Evolutionary conservation across 129 eudicot species (phyloP), one percentile per base, ranked within the genome.

Genomic region (Apium graveolens): DNA sequence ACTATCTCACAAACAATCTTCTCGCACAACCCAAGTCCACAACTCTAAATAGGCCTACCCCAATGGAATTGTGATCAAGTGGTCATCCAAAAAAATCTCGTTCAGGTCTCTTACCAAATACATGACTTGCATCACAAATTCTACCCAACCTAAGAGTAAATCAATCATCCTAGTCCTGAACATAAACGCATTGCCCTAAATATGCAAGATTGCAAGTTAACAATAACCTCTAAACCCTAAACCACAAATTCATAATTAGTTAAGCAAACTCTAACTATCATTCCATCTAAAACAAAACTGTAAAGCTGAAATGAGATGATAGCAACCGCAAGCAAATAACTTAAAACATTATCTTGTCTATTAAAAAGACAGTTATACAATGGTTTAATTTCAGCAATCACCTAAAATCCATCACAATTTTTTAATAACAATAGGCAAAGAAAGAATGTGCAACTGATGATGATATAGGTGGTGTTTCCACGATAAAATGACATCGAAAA

Each of bases 391-490:
- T 7, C 2, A 24, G 7, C 63, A 55, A 21, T 21, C 29, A 57
- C 2, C 13, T 8, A n/a, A 24, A 55, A 21, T 51, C 2, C 9
- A 51, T 21, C 31, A 55, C 31, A 55, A 24, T 24, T 53, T 24
- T 13, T 55, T 55, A 55, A 8, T 2, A 55, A n/a, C 8, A 2
- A 5, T 24, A 55, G 7, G 2, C 14, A 57, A 57, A 8, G 1
- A n/a, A 57, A 3, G 11, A 49, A 51, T 51, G 27, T 21, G 26
- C 0, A 51, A 6, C 11, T 1, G 21, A 45, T 1, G 31, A 24
- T n/a, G 16, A 42, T 72, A 43, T 85, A 38, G 46, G 86, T 51
- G 86, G 89, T 51, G 84, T 86, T 86, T 86, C 86, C 89, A 73
- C 82, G 89, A 82, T 82, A 74, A 44, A 80, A 86, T 86, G 89